Evolutionary conservation across 2,329 filamentous ascomycete species (phyloP).

Genomic region (Lojkania enalia): DNA sequence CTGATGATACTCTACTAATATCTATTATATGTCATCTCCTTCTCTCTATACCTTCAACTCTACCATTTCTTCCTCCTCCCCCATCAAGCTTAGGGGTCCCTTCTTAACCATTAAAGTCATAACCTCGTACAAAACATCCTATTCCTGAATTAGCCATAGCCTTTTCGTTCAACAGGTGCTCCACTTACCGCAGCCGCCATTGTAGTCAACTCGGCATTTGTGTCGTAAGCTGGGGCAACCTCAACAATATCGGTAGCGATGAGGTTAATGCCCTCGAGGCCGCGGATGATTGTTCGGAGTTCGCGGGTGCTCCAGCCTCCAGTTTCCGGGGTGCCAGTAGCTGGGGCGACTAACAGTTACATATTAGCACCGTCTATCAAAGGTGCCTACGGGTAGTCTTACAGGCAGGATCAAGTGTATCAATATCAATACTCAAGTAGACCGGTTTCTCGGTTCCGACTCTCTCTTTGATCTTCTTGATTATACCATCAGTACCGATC

Average conservation of each 20-base stretch:
- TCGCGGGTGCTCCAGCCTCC: constrained; percentile 76
- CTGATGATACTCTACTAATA: background rate
- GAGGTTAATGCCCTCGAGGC: constrained; percentile 69
- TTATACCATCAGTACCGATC: constrained; percentile 72
- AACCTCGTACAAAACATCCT: constrained; percentile 71
- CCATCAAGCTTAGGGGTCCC: constrained; percentile 64
- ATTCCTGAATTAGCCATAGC: background rate
- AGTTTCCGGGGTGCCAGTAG: constrained; percentile 75
- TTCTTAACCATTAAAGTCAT: constrained; percentile 84
- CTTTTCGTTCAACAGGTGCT: background rate
- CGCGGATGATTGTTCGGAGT: constrained; percentile 70
- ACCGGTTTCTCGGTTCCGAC: constrained; percentile 76
- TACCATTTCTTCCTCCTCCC: constrained; percentile 29
- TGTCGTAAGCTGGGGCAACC: constrained; percentile 73
- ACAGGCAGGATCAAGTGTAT: constrained; percentile 83
- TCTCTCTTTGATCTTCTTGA: constrained; percentile 73
- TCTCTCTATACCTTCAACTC: constrained; percentile 28
- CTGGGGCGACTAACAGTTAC: constrained; percentile 62
- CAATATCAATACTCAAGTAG: constrained; percentile 84
- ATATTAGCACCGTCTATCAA: constrained; percentile 11
- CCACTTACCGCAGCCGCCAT: constrained; percentile 65
- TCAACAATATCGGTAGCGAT: constrained; percentile 74
- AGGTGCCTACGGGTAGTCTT: constrained; percentile 30
- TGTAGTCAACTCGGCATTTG: constrained; percentile 72
- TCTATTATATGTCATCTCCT: background rate